Base-by-base conservation (phyloP, 2,329 filamentous ascomycete species). In the Hypoxylon rubiginosum region DNA sequence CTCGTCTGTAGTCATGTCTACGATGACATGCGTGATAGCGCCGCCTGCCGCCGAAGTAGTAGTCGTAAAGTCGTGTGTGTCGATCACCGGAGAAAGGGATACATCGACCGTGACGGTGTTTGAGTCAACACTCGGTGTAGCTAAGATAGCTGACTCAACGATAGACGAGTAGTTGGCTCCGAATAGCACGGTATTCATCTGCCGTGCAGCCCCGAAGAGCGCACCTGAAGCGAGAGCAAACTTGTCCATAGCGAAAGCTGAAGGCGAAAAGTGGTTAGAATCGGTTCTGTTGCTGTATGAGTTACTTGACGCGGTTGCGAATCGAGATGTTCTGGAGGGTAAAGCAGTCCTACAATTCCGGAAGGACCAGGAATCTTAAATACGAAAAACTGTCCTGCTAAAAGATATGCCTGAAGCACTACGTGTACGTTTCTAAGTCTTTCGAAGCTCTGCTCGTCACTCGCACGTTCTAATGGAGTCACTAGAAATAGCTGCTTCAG, bases 171-270 rank as follows among this genome's bases (percentile, higher is more conserved):
- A 21, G 36, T 63, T 48, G 13, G 39, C 21, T 17, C 21, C 36
- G n/a, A 53, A 41, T 50, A 51, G 15, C n/a, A 34, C 3, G 13
- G 30, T 9, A 41, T 55, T 26, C n/a, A 59, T 30, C 5, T 43
- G 55, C 17, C 26, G 54, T 3, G 15, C 21, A n/a, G 19, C 39
- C 9, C 64, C 55, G 45, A 59, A 28, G 58, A 66, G 55, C 10
- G 46, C 43, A 3, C 45, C 21, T 19, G 45, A 52, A 1, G 41
- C 24, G n/a, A 57, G 9, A n/a, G 36, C 46, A 28, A 51, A 46
- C 3, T 39, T n/a, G 15, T 59, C 36, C 64, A 62, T 66, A 5
- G 39, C 52, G 8, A n/a, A 57, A 15, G 19, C 13, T 30, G 26
- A 10, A n/a, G 19, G 26, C 13, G 7, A 30, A 17, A 32, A 17